phyloP scores from a whole-genome alignment of 768 basidiomycete genomes.

The Rhizopogon rudus region DNA sequence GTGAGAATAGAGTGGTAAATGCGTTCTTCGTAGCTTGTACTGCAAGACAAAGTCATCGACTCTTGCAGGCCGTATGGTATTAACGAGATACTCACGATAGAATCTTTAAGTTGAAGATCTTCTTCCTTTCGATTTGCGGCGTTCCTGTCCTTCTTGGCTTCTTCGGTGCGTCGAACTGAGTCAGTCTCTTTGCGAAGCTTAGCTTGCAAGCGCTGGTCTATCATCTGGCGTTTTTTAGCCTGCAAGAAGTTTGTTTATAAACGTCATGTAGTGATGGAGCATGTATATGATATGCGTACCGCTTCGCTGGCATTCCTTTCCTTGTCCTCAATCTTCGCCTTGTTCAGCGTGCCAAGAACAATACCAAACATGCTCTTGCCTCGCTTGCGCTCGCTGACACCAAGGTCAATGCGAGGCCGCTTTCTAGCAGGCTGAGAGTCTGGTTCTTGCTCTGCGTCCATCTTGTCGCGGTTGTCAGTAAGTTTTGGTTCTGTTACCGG shows the following conservation, averaged over 20 bases:
- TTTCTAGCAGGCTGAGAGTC: conserved; percentile 52
- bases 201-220: conserved; percentile 80
- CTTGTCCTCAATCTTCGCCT: conserved; percentile 84
- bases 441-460: conserved; percentile 29
- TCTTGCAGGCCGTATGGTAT: background rate
- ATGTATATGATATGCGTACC: conserved; percentile 34
- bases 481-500: conserved; percentile 4
- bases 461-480: conserved; percentile 29
- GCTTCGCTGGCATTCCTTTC: conserved; percentile 83
- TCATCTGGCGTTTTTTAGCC: conserved; percentile 81
- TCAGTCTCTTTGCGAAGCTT: conserved; percentile 85
- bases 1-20: conserved; percentile 68
- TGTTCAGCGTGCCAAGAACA: conserved; percentile 77
- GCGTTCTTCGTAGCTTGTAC: conserved; percentile 70
- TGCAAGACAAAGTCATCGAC: conserved; percentile 21
- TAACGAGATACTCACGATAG: conserved; percentile 50
- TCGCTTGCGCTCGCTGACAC: conserved; percentile 67
- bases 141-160: conserved; percentile 81
- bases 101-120: conserved; percentile 76
- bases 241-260: conserved; percentile 23
- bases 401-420: conserved; percentile 72
- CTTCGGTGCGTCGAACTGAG: conserved; percentile 79
- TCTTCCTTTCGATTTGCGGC: conserved; percentile 75
- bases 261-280: background rate
- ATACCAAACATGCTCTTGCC: conserved; percentile 88